Base-by-base conservation (phyloP, 202 grass and related monocot genomes). In the Panicum hallii region DNA sequence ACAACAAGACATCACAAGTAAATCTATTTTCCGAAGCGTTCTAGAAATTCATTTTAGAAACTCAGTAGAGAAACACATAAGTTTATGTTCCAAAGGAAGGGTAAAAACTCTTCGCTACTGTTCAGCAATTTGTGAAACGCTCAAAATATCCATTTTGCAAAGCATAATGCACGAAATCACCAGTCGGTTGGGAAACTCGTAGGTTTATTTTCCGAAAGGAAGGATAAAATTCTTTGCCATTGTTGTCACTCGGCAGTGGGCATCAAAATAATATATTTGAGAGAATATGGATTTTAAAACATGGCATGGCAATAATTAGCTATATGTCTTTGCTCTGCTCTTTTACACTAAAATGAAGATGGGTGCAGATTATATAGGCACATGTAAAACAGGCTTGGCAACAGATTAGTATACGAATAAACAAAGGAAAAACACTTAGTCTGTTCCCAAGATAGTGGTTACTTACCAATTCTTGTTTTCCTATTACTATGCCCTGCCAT, bases 331-430 rank as follows among this genome's bases (percentile, higher is more conserved):
- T 71, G 19, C 48, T 72, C 3, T 17, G 23, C 23, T 72, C 1
- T 48, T 48, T 48, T 49, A 48, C 2, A 30, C 23, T 72, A 72
- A 72, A 72, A 30, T 71, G 44, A 28, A 48, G 67, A 49, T 72
- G 23, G 6, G 6, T 49, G n/a, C 44, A 26, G 22, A 48, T 40
- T 72, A 48, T 72, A 62, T 62, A 62, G 8, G 55, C 8, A 28
- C 2, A 26, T 61, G n/a, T 26, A 34, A 63, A 63, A 5, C 28
- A 63, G 12, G 61, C 26, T 14, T 32, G 11, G 26, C 5, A 6
- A 14, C 4, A 60, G 2, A 60, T 11, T 0, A 60, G 5, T 7
- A 16, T 34, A 26, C 3, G 0, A 11, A 60, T 63, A 63, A 34
- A 1, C 11, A 34, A 15, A 63, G 28, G 4, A 32, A 63, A 34